Percentiles rank a stretch among this genome's conserved stretches.
phyloP scores from a whole-genome alignment of 495 filamentous ascomycete species.

The Cudoniella acicularis region DNA sequence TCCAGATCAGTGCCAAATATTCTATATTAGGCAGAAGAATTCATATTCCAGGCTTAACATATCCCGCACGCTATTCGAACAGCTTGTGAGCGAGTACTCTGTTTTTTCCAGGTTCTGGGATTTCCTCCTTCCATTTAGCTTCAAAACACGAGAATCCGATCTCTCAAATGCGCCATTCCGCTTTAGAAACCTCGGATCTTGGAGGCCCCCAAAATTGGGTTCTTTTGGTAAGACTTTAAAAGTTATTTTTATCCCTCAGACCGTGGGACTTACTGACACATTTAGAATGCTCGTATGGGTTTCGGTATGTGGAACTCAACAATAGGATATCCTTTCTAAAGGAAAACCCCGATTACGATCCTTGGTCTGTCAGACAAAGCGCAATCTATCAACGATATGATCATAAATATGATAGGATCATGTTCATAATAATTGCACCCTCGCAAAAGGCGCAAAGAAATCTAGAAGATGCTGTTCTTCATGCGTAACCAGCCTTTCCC shows the following conservation, averaged over 20 bases:
- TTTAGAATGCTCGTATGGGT: constrained; percentile 27
- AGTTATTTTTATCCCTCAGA: neutral
- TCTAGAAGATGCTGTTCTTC: constrained; percentile 10
- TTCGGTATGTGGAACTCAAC: constrained; percentile 27
- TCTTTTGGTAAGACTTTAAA: constrained; percentile 12
- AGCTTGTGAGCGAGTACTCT: constrained; percentile 7
- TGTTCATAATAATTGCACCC: constrained; percentile 27
- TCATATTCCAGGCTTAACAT: constrained; percentile 21
- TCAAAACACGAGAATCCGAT: constrained; percentile 22
- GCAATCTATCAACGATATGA: constrained; percentile 27
- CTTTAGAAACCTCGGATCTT: constrained; percentile 9
- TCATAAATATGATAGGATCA: constrained; percentile 7
- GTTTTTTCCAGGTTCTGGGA: constrained; percentile 22
- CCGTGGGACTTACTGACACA: neutral
- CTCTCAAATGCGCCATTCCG: constrained; percentile 15
- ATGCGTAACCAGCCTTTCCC: no score
- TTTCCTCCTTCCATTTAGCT: constrained; percentile 24
- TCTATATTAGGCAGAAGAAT: constrained; percentile 15
- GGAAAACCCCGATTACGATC: constrained; percentile 12
- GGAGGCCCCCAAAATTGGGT: neutral
- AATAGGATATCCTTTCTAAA: neutral
- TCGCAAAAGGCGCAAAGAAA: constrained; percentile 12
- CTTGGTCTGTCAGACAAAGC: constrained; percentile 33
- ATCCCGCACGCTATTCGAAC: constrained; percentile 14
- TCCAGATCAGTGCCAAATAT: constrained; percentile 9